phyloP scores from a whole-genome alignment of 2,329 filamentous ascomycete species.

The Talaromyces funiculosus region DNA sequence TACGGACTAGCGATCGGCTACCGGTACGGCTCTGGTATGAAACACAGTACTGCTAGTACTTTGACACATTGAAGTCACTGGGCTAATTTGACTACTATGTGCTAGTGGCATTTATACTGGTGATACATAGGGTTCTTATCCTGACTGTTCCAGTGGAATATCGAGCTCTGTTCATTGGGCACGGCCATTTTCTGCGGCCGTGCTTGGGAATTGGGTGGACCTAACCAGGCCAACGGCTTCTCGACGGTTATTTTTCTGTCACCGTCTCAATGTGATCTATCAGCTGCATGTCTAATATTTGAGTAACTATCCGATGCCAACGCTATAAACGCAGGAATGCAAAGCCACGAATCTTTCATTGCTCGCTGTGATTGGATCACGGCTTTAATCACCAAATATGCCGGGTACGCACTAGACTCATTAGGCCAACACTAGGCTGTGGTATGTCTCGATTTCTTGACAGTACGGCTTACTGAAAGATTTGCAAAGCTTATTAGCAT shows the following conservation, averaged over 20 bases:
- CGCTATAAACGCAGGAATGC: constrained; percentile 11
- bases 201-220: not conserved
- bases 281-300: constrained; percentile 14
- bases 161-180: not conserved
- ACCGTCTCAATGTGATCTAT: constrained; percentile 13
- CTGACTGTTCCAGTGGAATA: not conserved
- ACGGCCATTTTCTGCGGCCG: not conserved
- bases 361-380: constrained; percentile 3
- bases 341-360: constrained; percentile 12
- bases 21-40: not conserved
- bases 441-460: not conserved
- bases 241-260: not conserved
- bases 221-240: constrained; percentile 12
- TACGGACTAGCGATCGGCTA: not conserved
- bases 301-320: not conserved
- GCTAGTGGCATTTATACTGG: not conserved
- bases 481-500: not conserved
- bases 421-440: too few species aligned
- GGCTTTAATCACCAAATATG: not conserved
- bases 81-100: not conserved
- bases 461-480: not conserved
- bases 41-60: not conserved
- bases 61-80: not conserved
- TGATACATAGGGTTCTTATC: not conserved
- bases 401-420: not conserved